Conservation (phyloP, 345 rosid species). For the Rhodamnia argentea region DNA sequence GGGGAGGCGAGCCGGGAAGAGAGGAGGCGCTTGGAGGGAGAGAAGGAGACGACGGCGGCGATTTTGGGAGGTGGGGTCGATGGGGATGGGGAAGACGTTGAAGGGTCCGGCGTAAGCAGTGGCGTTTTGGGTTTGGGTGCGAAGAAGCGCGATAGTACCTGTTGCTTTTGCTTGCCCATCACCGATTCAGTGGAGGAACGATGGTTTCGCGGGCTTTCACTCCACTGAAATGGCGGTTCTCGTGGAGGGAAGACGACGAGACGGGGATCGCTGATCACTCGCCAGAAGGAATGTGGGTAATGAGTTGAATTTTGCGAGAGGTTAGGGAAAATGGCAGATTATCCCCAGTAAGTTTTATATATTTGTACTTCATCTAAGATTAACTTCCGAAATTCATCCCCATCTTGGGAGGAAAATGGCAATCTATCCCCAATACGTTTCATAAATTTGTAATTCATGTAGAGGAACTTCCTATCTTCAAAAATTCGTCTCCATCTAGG, state of each 20-base stretch:
- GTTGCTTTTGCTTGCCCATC: constrained; percentile 84
- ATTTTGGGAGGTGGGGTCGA: constrained; percentile 35
- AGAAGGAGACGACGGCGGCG: constrained; percentile 59
- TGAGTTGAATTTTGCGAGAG: not conserved
- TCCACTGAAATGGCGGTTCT: not conserved
- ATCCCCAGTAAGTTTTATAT: not conserved
- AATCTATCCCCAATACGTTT: too few relatives aligned
- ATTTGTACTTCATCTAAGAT: too few relatives aligned
- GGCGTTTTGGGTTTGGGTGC: constrained; percentile 54
- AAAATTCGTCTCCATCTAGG: too few relatives aligned
- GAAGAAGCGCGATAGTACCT: constrained; percentile 78
- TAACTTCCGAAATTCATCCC: too few relatives aligned
- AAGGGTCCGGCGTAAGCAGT: not conserved
- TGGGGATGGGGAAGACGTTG: constrained; percentile 5
- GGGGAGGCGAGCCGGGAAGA: constrained; percentile 33
- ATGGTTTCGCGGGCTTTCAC: constrained; percentile 8
- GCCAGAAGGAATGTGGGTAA: not conserved
- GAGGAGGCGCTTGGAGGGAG: constrained; percentile 62
- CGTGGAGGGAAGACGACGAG: not conserved
- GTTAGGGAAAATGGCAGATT: not conserved
- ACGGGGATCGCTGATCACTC: not conserved
- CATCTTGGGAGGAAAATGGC: too few relatives aligned
- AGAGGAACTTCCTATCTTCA: too few relatives aligned
- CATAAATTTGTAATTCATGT: too few relatives aligned
- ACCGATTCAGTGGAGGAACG: not conserved